Base-by-base conservation (phyloP, 352 stramenopile species). In the Sclerospora graminicola region DNA sequence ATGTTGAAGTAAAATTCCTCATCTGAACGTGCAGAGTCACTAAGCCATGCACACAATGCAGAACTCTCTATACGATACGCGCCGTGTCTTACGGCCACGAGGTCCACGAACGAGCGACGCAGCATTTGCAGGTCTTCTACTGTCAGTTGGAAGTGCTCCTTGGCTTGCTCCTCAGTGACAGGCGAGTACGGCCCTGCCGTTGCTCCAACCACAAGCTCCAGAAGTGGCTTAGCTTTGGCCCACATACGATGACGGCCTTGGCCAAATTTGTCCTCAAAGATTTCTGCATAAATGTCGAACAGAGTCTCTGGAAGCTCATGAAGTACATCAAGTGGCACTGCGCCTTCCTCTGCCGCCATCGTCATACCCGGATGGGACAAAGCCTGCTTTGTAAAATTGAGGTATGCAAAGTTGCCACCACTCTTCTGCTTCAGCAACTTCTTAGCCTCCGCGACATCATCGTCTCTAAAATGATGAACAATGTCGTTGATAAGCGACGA, bases 241-340 rank as follows among this genome's bases (percentile, higher is more conserved):
- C 81, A 92, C n/a, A 85, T 42, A 15, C 78, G 81, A n/a, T 50
- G 73, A 15, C 64, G 71, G 9, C 73, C 78, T 20, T 81, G 66
- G 20, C 81, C 81, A 39, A 89, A 92, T 57, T 92, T 92, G 50
- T 92, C 81, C 38, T 92, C 73, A 35, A 92, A 92, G 30, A 92
- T 89, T 51, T 88, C 73, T 1, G 69, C 65, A 43, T 83, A 89
- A 41, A 92, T 92, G 32, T 88, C 81, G 51, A 77, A 82, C 20
- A 92, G 52, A 11, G 75, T 79, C 54, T 89, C 65, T 2, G 81
- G 81, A 23, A 92, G 55, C 19, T 92, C 75, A 13, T 84, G 51
- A 4, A 89, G 57, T 7, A 89, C 65, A 8, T 66, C 67, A 1
- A 90, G 60, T 0, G 72, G 61, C 28, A 89, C 66, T 13, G 47